Conservation (phyloP, 345 rosid genomes). For the Populus deltoides region DNA sequence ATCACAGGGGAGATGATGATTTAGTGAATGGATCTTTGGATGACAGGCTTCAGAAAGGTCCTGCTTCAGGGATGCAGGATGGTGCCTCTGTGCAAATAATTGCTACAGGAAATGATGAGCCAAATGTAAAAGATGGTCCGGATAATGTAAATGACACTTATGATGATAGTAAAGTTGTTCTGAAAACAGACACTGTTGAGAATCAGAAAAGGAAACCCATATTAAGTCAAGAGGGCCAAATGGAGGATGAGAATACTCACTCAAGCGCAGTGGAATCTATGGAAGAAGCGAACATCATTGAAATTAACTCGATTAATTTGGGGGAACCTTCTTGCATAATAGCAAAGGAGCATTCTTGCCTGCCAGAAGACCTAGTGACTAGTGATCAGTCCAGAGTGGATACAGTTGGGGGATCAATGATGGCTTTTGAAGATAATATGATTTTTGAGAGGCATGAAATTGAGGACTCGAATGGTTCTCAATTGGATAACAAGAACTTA, state of each 20-base stretch:
- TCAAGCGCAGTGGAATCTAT: slow-evolving; percentile 20
- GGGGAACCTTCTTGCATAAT: slow-evolving; percentile 30
- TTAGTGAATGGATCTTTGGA: slow-evolving; percentile 29
- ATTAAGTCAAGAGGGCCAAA: slow-evolving; percentile 21
- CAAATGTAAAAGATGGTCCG: slow-evolving; percentile 29
- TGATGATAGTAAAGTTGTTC: slow-evolving; percentile 21
- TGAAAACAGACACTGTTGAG: slow-evolving; percentile 21
- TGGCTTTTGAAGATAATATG: slow-evolving; percentile 16
- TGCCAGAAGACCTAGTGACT: slow-evolving; percentile 20
- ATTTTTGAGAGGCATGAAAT: slow-evolving; percentile 19
- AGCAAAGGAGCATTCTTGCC: slow-evolving; percentile 30
- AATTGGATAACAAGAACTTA: slow-evolving; percentile 12
- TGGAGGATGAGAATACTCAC: slow-evolving; percentile 14
- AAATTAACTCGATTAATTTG: slow-evolving; percentile 16
- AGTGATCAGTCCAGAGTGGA: slow-evolving; percentile 21
- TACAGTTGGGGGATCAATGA: slow-evolving; percentile 9
- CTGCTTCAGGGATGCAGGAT: slow-evolving; percentile 38
- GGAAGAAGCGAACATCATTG: slow-evolving; percentile 26
- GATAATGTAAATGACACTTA: slow-evolving; percentile 22
- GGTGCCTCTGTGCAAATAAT: slow-evolving; percentile 19
- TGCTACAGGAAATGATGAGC: slow-evolving; percentile 21
- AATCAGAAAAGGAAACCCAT: slow-evolving; percentile 11
- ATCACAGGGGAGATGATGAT: slow-evolving; percentile 28
- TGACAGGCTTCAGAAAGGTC: slow-evolving; percentile 33
- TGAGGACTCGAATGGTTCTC: slow-evolving; percentile 21